These are phyloP conservation scores for Geotrichum fermentans DNA, from an alignment of 1,139 yeast species.

Conservation along the genomic window DNA sequence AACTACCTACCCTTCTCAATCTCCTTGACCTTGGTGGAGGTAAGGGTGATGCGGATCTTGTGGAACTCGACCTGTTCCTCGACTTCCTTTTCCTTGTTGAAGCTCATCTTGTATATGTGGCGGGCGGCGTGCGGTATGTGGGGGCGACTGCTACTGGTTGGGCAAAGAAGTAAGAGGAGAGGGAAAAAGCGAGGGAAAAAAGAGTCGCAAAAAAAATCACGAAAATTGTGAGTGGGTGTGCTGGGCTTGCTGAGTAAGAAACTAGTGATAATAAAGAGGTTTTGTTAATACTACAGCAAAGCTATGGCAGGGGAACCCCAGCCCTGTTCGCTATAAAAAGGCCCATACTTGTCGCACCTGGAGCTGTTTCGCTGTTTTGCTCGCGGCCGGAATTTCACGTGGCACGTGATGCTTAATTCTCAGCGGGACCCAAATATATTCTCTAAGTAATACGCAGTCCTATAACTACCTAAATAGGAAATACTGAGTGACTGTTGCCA, in stretches of 20 bases:
- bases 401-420: no score
- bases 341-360: no score
- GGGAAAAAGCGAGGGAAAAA: conserved; percentile 27
- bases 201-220: conserved; percentile 12
- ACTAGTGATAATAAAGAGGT: conserved; percentile 1
- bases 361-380: no score
- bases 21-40: conserved; percentile 98
- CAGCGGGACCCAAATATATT: no score
- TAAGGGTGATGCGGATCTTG: conserved; percentile 98
- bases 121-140: no score
- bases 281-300: no score
- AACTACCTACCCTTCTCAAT: conserved; percentile 65
- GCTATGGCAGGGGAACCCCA: no score
- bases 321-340: conserved; percentile 3
- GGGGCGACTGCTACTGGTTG: conserved; percentile 14
- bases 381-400: no score
- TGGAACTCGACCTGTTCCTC: conserved; percentile 76
- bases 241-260: neutral
- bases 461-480: no score
- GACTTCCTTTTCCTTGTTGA: conserved; percentile 63
- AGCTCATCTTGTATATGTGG: conserved; percentile 32
- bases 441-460: no score
- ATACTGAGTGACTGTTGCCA: no score
- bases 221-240: conserved; percentile 25
- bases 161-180: conserved; percentile 19